A percentile compares a stretch with the other conserved stretches of the same genome.
phyloP scores from a whole-genome alignment of 2,329 filamentous ascomycete genomes.

The Diaporthe helianthi region DNA sequence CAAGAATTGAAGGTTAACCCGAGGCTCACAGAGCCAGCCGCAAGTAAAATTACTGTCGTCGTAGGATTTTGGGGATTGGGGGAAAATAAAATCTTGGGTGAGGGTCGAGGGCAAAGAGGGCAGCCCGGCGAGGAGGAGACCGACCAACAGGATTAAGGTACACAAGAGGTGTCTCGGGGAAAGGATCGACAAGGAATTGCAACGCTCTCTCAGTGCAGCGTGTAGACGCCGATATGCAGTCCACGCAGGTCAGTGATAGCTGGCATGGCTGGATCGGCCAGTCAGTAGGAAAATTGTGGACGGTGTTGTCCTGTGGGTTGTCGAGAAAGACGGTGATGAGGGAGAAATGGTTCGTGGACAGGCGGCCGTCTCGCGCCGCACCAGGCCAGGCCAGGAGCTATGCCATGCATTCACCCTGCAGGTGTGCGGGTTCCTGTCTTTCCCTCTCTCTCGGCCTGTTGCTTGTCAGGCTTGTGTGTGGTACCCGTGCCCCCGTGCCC shows the following conservation, averaged over 20 bases:
- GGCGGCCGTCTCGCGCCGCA: slow-evolving; percentile 17
- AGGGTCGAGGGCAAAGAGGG: slow-evolving; percentile 11
- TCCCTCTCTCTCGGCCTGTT: not conserved
- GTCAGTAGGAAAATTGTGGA: slow-evolving; percentile 19
- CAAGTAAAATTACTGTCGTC: slow-evolving; percentile 4
- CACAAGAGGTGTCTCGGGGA: not conserved
- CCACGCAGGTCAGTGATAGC: slow-evolving; percentile 13
- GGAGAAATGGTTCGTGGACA: slow-evolving; percentile 33
- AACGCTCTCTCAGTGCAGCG: not conserved
- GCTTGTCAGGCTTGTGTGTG: not conserved
- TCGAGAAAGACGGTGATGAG: slow-evolving; percentile 26
- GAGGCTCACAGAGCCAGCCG: slow-evolving; percentile 31
- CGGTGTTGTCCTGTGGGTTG: slow-evolving; percentile 12
- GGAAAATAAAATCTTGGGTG: not conserved
- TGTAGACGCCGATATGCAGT: slow-evolving; percentile 18
- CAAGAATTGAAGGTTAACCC: not conserved
- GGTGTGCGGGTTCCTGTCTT: not conserved
- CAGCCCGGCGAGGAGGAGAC: not conserved
- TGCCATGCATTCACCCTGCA: slow-evolving; percentile 4
- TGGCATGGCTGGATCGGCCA: slow-evolving; percentile 29
- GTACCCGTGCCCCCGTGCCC: not conserved
- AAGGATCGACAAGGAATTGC: slow-evolving; percentile 26
- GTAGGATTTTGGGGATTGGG: not conserved
- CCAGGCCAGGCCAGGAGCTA: slow-evolving; percentile 23
- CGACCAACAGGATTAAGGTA: slow-evolving; percentile 16